Conservation (phyloP, 2,329 filamentous ascomycete species). For the Aspergillus clavatus region DNA sequence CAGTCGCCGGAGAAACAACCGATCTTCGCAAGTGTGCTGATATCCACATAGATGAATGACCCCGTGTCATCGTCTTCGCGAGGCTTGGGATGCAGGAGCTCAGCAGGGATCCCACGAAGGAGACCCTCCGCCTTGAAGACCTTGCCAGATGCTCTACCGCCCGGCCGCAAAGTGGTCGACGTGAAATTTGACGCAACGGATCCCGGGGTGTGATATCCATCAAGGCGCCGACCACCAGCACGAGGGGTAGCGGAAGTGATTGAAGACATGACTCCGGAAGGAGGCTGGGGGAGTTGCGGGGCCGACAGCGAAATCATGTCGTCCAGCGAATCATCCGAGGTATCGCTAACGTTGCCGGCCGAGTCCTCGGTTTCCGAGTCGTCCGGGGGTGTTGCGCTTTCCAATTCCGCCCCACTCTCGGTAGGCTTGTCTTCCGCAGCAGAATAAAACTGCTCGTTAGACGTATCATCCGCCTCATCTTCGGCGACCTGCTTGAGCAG, state of each 20-base stretch:
- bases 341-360: conserved; percentile 57
- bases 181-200: conserved; percentile 89
- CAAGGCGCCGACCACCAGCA: conserved; percentile 63
- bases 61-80: conserved; percentile 78
- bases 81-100: conserved; percentile 80
- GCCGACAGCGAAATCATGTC: conserved; percentile 87
- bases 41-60: conserved; percentile 84
- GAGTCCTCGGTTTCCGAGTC: conserved; percentile 56
- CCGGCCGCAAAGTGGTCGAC: conserved; percentile 70
- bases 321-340: conserved; percentile 87
- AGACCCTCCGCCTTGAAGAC: conserved; percentile 81
- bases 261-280: conserved; percentile 73
- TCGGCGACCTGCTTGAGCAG: conserved; percentile 56
- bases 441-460: conserved; percentile 88
- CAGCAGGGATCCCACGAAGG: conserved; percentile 65
- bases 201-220: conserved; percentile 74
- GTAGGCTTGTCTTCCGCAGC: conserved; percentile 70
- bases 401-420: conserved; percentile 46
- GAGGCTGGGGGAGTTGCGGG: conserved; percentile 71
- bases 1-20: conserved; percentile 98
- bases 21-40: conserved; percentile 77
- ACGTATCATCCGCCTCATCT: conserved; percentile 69
- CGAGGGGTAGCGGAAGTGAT: conserved; percentile 77
- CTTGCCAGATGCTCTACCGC: conserved; percentile 58
- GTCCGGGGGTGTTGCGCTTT: conserved; percentile 52